phyloP scores from a whole-genome alignment of 805 yeast species.

The Myxozyma melibiosi region DNA sequence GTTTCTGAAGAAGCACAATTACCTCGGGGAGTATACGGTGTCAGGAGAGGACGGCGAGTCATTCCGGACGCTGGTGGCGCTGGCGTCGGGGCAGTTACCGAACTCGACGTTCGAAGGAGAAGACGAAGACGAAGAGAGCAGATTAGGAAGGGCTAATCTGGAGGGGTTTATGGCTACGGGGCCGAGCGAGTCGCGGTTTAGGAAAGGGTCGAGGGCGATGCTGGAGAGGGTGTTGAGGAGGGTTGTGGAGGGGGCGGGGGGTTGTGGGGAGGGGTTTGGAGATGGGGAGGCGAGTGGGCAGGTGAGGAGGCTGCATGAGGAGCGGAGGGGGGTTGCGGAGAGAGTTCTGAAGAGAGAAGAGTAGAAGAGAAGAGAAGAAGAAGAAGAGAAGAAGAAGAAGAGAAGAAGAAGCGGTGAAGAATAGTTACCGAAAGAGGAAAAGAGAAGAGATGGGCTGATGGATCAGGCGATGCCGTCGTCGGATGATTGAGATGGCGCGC shows the following conservation, averaged over 20 bases:
- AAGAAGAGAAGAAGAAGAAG: neutral
- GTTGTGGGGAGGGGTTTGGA: neutral
- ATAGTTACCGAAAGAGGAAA: neutral
- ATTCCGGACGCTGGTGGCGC: constrained; percentile 73
- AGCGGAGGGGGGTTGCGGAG: constrained; percentile 37
- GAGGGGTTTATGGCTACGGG: constrained; percentile 12
- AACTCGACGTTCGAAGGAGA: constrained; percentile 9
- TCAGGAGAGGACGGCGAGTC: constrained; percentile 53
- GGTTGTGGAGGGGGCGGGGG: neutral
- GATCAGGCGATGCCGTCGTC: neutral
- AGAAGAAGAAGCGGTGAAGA: neutral
- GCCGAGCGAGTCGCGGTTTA: constrained; percentile 5
- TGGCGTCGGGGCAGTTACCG: constrained; percentile 49
- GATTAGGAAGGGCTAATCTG: constrained; percentile 8
- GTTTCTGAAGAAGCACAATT: constrained; percentile 56
- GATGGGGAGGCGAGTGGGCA: neutral
- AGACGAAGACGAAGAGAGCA: neutral
- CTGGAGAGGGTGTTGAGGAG: constrained; percentile 1
- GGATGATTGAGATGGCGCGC: too few relatives aligned
- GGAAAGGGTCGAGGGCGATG: neutral
- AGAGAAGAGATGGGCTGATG: neutral
- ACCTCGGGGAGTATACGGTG: constrained; percentile 75
- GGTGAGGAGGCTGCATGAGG: constrained; percentile 24
- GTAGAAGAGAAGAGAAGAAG: neutral
- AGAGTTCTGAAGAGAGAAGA: neutral